Evolutionary conservation across 2,329 filamentous ascomycete species (phyloP).

Genomic region (Talaromyces sp.): DNA sequence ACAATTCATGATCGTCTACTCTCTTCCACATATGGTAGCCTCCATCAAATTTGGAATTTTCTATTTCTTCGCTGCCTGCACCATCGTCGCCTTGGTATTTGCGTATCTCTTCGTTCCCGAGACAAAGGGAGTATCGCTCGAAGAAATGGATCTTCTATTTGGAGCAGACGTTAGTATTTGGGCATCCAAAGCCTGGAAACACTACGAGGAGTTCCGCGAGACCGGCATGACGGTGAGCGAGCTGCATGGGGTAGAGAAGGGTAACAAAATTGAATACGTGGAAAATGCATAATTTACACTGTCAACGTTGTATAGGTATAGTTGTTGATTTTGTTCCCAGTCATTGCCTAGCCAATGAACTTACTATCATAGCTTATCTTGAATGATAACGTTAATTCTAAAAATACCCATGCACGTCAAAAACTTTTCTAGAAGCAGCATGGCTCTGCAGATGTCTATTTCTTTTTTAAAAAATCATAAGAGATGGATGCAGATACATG

Average conservation of each 20-base stretch:
- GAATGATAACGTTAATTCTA: too few relatives aligned
- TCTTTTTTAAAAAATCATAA: too few relatives aligned
- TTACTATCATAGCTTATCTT: not conserved
- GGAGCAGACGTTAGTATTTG: not conserved
- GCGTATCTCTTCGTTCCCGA: constrained; percentile 4
- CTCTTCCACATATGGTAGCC: constrained; percentile 39
- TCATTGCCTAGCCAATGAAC: not conserved
- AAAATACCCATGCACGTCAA: too few relatives aligned
- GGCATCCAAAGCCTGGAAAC: constrained; percentile 2
- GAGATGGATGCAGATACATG: too few relatives aligned
- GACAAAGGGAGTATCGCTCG: constrained; percentile 2
- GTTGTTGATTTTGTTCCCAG: not conserved
- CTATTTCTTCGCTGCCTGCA: constrained; percentile 3
- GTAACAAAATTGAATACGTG: not conserved
- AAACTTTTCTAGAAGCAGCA: too few relatives aligned
- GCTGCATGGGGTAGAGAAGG: not conserved
- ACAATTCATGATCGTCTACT: constrained; percentile 46
- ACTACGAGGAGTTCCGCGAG: constrained; percentile 4
- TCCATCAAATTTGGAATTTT: constrained; percentile 5
- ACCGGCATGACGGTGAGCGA: constrained; percentile 4
- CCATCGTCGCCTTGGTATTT: constrained; percentile 1
- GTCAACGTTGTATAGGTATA: not conserved
- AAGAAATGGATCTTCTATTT: constrained; percentile 8
- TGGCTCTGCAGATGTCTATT: too few relatives aligned
- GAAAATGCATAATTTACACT: constrained; percentile 14